Evolutionary conservation across 306 rosid genomes (phyloP), one percentile per base, ranked within the genome.

Genomic region (Arachis stenosperma): DNA sequence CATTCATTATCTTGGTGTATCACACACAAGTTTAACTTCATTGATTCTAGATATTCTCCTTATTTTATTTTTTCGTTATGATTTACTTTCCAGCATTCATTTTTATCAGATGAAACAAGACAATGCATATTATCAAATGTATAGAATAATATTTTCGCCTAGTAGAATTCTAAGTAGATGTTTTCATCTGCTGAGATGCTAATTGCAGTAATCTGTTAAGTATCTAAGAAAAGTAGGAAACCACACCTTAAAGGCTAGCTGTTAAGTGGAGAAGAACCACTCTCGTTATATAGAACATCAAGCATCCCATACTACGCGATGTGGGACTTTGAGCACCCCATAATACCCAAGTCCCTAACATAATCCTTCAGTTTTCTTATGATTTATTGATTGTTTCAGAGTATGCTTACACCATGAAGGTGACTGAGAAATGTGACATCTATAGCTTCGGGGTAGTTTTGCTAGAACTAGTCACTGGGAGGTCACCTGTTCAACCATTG

Each of bases 391-490:
- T 60, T 80, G 12, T 86, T 73, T 73, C 87, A 89, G 96, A 89
- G 77, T 89, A 89, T 65, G 96, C 96, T 46, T 89, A 89, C 86
- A 89, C 96, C 12, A 87, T 89, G 96, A 89, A 87, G 74, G 92
- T 89, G 81, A 87, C 92, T 22, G 92, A 85, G 81, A 90, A 90
- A 78, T 90, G 92, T 80, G 92, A 90, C 89, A 87, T 90, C 72
- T 89, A 89, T 78, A 89, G 96, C 78, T 89, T 83, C 9, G 96
- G 96, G 72, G 96, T 89, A 60, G 96, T 90, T 77, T 80, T 90
- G 84, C 73, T 90, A 79, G 92, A 87, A 73, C 84, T 90, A 50
- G 81, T 90, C 1, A 87, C 89, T 0, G 92, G 96, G 61, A 81
- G 78, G 83, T 69, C 84, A 59, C 96, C 96, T 9, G 92, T 90